Evolutionary conservation across 371 early-diverging fungal genomes (phyloP), one percentile per base, ranked within the genome.

Genomic region (Neoconidiobolus thromboides): DNA sequence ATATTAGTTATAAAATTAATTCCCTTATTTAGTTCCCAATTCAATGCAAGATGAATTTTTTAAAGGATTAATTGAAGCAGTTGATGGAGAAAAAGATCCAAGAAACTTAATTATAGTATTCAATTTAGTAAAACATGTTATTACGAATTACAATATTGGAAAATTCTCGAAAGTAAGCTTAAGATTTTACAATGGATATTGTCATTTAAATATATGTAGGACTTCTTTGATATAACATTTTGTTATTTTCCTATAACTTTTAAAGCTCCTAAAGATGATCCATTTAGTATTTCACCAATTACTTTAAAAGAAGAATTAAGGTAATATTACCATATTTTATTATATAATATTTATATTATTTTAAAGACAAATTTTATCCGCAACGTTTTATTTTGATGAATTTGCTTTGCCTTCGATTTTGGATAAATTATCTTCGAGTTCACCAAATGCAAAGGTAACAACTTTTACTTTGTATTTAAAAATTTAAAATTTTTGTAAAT

Each of bases 161-260:
- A 69, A 76, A 41, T 77, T 85, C 65, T 80, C 82, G 3, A 88
- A 92, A 68, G 86, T 83, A 70, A 38, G 14, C 4, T 7, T n/a
- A 10, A 50, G 26, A 5, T 54, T 43, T 39, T 38, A 48, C 10
- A 44, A 43, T 48, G 39, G 48, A 12, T 36, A 26, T 50, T 5
- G 37, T 15, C 12, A 10, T 43, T 55, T 7, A 55, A 41, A 36
- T 41, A n/a, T 55, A 42, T 61, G 0, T 64, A 82, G 80, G 91
- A 91, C 64, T 64, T 96, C 49, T 97, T 96, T 66, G 95, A 97
- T 62, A 85, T 91, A 14, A 80, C 89, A 37, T 96, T 90, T 62
- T 94, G 95, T 73, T 98, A 98, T 74, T 98, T 98, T 65, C 98
- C 98, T 0, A 96, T 98, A 66, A 96, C 98, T 1, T 98, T 95